Base-by-base conservation (phyloP, 176 grass and related monocot species). In the Ensete ventricosum region DNA sequence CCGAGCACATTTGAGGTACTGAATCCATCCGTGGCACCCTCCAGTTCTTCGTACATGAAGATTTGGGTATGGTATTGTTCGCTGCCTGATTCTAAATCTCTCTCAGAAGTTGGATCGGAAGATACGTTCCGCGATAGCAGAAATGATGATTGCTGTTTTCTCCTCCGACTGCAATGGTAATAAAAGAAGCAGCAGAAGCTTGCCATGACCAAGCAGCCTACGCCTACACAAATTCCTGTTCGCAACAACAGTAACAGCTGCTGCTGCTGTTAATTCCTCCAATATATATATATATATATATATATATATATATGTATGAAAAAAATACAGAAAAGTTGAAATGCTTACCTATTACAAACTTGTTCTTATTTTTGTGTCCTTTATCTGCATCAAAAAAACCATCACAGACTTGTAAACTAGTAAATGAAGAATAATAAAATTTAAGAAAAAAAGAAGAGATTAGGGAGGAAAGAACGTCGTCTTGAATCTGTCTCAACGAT, bases 21-120 rank as follows among this genome's bases (percentile, higher is more conserved):
- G 49, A 90, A 90, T 11, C 81, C 75, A 12, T 84, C 59, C 16
- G 88, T 90, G 50, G 88, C 84, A 23, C 69, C 75, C 52, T 81
- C 78, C n/a, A 87, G 82, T 63, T 91, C 88, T 51, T 87, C 85
- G 25, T 87, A 87, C 8, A 62, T 71, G 82, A 91, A 91, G 55
- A 84, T 82, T 25, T 87, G 76, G 0, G 82, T 90, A 1, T 23
- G 27, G 0, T 71, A 76, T 50, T 78, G 78, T n/a, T 60, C 57
- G n/a, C 43, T 78, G 1, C 78, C 9, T 1, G 79, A 57, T 43
- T 66, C 83, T 48, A 76, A 60, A n/a, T 89, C 84, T 4, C 29
- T 4, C 29, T 34, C 3, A 34, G 29, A 34, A 5, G 29, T 34
- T 34, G 29, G 29, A 11, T 19, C 1, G 17, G 75, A 82, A 58